Percentiles rank a stretch among this genome's conserved stretches.
phyloP scores from a whole-genome alignment of 75 land plant species.

The Picea glauca region DNA sequence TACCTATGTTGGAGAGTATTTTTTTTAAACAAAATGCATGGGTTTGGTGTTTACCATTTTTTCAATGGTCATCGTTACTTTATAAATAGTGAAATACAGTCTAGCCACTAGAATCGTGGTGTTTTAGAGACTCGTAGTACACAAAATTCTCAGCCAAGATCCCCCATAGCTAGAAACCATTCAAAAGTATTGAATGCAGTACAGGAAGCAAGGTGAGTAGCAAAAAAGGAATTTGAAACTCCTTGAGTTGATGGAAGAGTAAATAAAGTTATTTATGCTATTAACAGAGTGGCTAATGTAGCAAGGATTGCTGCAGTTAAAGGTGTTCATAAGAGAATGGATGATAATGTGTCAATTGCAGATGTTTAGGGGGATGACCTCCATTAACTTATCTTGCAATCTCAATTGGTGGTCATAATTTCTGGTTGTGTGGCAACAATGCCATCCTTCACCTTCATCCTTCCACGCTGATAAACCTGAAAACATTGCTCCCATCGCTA shows the following conservation, averaged over 20 bases:
- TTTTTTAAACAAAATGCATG: conserved; percentile 78
- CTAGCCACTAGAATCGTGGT: conserved; percentile 68
- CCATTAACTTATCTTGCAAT: no score
- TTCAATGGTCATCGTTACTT: conserved; percentile 76
- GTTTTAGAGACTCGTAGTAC: conserved; percentile 41
- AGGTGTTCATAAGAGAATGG: conserved; percentile 59
- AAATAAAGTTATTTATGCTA: conserved; percentile 75
- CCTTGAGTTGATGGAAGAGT: conserved; percentile 88
- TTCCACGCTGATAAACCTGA: no score
- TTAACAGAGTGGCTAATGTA: conserved; percentile 91
- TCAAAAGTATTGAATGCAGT: conserved; percentile 69
- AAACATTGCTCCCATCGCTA: no score
- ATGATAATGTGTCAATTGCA: no score
- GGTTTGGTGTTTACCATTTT: conserved; percentile 78
- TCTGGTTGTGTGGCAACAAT: no score
- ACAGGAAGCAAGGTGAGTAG: conserved; percentile 87
- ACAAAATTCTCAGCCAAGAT: conserved; percentile 32
- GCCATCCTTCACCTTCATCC: no score
- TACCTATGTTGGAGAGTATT: conserved; percentile 70
- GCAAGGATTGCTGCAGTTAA: conserved; percentile 92
- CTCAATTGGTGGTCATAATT: no score
- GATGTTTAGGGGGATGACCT: no score
- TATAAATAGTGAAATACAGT: conserved; percentile 66
- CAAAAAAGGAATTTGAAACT: conserved; percentile 65
- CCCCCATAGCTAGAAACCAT: conserved; percentile 53